Percentiles rank a stretch among this genome's conserved stretches.
phyloP scores from a whole-genome alignment of 73 alveolate genomes.

The Tetrahymena elliotti region DNA sequence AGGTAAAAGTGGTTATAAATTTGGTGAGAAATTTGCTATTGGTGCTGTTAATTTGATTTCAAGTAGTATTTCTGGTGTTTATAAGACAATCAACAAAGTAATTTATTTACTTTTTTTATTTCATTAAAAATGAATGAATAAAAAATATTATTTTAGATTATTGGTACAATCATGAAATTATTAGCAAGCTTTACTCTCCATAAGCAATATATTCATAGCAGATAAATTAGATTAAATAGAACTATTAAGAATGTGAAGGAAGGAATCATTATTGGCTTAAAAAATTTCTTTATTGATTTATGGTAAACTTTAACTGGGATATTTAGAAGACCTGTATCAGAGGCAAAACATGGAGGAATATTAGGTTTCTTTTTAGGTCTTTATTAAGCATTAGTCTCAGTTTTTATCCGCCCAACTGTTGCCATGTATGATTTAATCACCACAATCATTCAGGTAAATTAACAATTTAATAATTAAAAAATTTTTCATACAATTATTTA shows the following conservation, averaged over 20 bases:
- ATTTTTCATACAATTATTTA: too few species aligned
- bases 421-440: slow-evolving; percentile 29
- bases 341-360: slow-evolving; percentile 25
- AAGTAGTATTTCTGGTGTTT: slow-evolving; percentile 36
- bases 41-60: slow-evolving; percentile 40
- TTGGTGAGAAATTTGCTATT: slow-evolving; percentile 37
- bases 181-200: slow-evolving; percentile 25
- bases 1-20: slow-evolving; percentile 38
- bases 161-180: slow-evolving; percentile 34
- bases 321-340: slow-evolving; percentile 37
- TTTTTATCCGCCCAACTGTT: slow-evolving; percentile 32
- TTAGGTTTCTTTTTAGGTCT: slow-evolving; percentile 35
- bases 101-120: not conserved
- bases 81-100: slow-evolving; percentile 25
- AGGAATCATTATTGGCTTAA: slow-evolving; percentile 35
- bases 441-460: slow-evolving; percentile 18
- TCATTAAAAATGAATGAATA: not conserved
- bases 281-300: slow-evolving; percentile 18
- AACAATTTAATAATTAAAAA: too few species aligned
- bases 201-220: slow-evolving; percentile 22
- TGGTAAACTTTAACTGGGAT: slow-evolving; percentile 20
- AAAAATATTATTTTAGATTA: not conserved
- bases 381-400: slow-evolving; percentile 25
- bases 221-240: slow-evolving; percentile 36
- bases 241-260: slow-evolving; percentile 36